These are phyloP conservation scores for Naematelia aurantialba DNA, from an alignment of 768 basidiomycete species.

Conservation along the genomic window DNA sequence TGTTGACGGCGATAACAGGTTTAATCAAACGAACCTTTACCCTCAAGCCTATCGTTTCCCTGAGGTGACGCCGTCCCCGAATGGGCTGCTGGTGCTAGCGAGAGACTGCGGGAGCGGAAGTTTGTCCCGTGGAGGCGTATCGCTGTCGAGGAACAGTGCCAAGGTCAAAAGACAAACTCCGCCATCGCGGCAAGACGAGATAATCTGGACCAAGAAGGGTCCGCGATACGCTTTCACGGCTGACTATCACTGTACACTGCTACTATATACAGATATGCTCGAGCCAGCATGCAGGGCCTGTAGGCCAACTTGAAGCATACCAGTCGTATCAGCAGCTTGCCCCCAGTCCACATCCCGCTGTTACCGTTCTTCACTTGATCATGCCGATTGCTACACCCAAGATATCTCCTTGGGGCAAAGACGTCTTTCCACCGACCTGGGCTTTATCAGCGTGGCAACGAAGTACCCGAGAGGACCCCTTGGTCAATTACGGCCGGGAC, in stretches of 20 bases:
- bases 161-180: not conserved
- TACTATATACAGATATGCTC: too few relatives aligned
- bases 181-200: not conserved
- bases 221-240: not conserved
- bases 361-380: not conserved
- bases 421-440: conserved; percentile 2
- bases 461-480: conserved; percentile 24
- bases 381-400: not conserved
- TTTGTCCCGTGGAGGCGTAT: not conserved
- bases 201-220: not conserved
- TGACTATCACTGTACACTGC: too few relatives aligned
- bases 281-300: too few relatives aligned
- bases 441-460: conserved; percentile 34
- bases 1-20: not conserved
- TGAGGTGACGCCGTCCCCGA: not conserved
- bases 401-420: conserved; percentile 3
- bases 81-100: not conserved
- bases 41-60: too few relatives aligned
- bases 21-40: not conserved
- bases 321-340: too few relatives aligned
- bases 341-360: too few relatives aligned
- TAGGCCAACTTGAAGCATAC: not conserved
- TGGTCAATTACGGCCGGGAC: conserved; percentile 28
- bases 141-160: too few relatives aligned
- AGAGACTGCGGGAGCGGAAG: not conserved